Conservation (phyloP, 441 rosid species). For the Aleurites moluccanus region DNA sequence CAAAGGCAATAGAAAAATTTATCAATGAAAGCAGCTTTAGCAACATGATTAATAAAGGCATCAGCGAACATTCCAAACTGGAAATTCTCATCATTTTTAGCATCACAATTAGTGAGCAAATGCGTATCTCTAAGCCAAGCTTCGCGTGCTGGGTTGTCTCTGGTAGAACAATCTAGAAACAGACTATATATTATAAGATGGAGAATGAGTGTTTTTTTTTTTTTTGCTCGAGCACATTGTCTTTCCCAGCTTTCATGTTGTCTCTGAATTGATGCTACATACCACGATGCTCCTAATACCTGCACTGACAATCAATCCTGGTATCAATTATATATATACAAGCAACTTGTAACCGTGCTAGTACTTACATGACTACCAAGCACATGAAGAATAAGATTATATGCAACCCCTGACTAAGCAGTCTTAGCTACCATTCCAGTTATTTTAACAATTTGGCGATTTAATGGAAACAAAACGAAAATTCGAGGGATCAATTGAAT, state of each 20-base stretch:
- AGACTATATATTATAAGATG: constrained; percentile 32
- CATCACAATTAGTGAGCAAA: constrained; percentile 56
- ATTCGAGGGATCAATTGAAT: constrained; percentile 80
- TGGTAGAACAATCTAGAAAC: constrained; percentile 60
- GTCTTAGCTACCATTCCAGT: constrained; percentile 78
- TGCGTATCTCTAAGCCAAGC: constrained; percentile 63
- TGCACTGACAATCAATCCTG: constrained; percentile 25
- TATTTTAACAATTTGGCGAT: constrained; percentile 63
- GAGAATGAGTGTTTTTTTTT: constrained; percentile 39
- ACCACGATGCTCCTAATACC: constrained; percentile 90
- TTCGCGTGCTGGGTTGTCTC: constrained; percentile 49
- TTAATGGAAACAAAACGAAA: constrained; percentile 72
- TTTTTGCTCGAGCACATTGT: constrained; percentile 37
- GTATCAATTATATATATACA: too few species aligned
- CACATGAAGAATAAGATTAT: constrained; percentile 76
- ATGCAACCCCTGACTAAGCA: constrained; percentile 92
- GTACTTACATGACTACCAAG: constrained; percentile 83
- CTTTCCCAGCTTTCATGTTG: constrained; percentile 66
- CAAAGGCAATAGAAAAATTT: constrained; percentile 89
- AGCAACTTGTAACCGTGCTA: too few species aligned
- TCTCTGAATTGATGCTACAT: constrained; percentile 67
- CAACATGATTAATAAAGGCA: constrained; percentile 66
- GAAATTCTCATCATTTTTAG: constrained; percentile 45
- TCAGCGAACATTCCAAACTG: constrained; percentile 80
- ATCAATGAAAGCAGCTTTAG: constrained; percentile 43